phyloP scores from a whole-genome alignment of 179 eudicot genomes.

The Carnegiea gigantea region DNA sequence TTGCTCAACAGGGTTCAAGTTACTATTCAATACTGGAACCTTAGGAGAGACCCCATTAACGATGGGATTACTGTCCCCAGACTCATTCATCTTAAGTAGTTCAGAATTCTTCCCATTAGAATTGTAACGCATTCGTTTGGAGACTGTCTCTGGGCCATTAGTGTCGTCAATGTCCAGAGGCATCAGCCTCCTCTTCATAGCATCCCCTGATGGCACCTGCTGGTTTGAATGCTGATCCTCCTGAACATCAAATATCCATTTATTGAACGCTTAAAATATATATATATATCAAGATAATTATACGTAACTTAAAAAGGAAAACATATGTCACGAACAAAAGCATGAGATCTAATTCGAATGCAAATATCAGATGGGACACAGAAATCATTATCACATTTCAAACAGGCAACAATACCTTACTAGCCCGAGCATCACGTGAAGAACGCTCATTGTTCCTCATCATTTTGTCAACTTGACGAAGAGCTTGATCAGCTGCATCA shows the following conservation, averaged over 20 bases:
- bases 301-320: neutral
- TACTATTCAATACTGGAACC: constrained; percentile 44
- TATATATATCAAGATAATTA: neutral
- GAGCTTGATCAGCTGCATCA: constrained; percentile 95
- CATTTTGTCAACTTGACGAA: constrained; percentile 85
- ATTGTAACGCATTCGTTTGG: constrained; percentile 61
- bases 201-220: constrained; percentile 45
- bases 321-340: neutral
- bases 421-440: constrained; percentile 58
- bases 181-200: constrained; percentile 48
- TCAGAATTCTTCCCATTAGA: constrained; percentile 40
- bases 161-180: constrained; percentile 51
- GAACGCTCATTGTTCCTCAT: constrained; percentile 73
- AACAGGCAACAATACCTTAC: constrained; percentile 45
- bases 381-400: neutral
- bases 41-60: constrained; percentile 55
- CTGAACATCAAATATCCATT: constrained; percentile 38
- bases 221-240: constrained; percentile 58
- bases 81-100: constrained; percentile 38
- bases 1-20: constrained; percentile 73
- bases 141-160: constrained; percentile 43
- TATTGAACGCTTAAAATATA: neutral
- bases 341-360: neutral
- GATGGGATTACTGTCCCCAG: constrained; percentile 40
- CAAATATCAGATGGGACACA: neutral